These are phyloP conservation scores for Wickerhamiella domercqiae DNA, from an alignment of 805 yeast species.

Conservation along the genomic window DNA sequence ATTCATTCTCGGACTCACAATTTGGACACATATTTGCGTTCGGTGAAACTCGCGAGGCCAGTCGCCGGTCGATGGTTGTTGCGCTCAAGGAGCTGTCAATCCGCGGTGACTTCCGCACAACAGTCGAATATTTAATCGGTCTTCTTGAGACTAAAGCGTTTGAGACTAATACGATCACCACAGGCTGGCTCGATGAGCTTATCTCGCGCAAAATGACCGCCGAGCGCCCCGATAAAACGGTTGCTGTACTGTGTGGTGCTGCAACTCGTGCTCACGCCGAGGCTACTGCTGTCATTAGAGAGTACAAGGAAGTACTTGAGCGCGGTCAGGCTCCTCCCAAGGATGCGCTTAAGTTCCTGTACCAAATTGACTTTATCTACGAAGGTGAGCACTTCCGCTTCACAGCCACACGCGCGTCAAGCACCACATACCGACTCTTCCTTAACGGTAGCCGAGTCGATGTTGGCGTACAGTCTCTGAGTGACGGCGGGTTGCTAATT, in stretches of 20 bases:
- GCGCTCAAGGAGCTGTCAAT: constrained; percentile 92
- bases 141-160: constrained; percentile 92
- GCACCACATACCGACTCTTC: constrained; percentile 72
- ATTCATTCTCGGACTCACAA: constrained; percentile 95
- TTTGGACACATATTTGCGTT: constrained; percentile 98
- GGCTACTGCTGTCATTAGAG: constrained; percentile 51
- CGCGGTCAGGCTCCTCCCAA: constrained; percentile 91
- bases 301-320: constrained; percentile 64
- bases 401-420: constrained; percentile 86
- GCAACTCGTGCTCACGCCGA: constrained; percentile 85
- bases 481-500: constrained; percentile 87
- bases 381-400: constrained; percentile 88
- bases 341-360: constrained; percentile 66
- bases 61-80: constrained; percentile 97
- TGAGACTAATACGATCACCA: constrained; percentile 89
- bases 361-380: constrained; percentile 87
- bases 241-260: constrained; percentile 96
- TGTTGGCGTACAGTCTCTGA: constrained; percentile 72
- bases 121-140: constrained; percentile 92
- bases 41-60: constrained; percentile 96
- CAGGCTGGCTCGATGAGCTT: constrained; percentile 98
- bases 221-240: constrained; percentile 82
- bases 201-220: constrained; percentile 88
- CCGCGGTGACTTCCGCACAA: constrained; percentile 97
- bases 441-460: constrained; percentile 85